These are phyloP conservation scores for Hypoxylon sp. DNA, from an alignment of 2,329 filamentous ascomycete genomes.

Conservation along the genomic window DNA sequence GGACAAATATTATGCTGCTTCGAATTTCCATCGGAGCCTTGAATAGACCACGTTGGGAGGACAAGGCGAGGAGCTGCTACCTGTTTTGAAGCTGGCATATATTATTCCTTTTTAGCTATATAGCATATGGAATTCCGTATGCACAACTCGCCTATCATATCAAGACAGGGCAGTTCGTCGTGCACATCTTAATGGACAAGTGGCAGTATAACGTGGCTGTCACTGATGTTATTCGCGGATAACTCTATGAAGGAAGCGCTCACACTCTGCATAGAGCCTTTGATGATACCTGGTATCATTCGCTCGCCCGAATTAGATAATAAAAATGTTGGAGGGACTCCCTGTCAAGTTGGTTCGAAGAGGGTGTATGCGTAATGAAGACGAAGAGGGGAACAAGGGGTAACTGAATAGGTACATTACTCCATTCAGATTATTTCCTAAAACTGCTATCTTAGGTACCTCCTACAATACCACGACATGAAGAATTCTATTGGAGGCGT, in stretches of 20 bases:
- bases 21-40: constrained; percentile 22
- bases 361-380: constrained; percentile 38
- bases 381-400: constrained; percentile 5
- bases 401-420: background rate
- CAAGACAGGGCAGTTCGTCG: constrained; percentile 20
- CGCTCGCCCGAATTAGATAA: constrained; percentile 37
- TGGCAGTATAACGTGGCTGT: constrained; percentile 44
- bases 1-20: constrained; percentile 25
- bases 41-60: constrained; percentile 22
- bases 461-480: background rate
- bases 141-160: constrained; percentile 33
- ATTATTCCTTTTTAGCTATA: constrained; percentile 4
- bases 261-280: constrained; percentile 27
- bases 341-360: constrained; percentile 10
- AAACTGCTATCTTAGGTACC: constrained; percentile 3
- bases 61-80: constrained; percentile 17
- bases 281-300: constrained; percentile 26
- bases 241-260: constrained; percentile 41
- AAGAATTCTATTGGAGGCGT: background rate
- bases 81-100: constrained; percentile 24
- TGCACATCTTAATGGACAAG: constrained; percentile 40
- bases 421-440: constrained; percentile 2
- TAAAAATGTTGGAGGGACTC: constrained; percentile 32
- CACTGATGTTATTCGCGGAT: constrained; percentile 33
- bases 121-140: constrained; percentile 15